phyloP scores from a whole-genome alignment of 768 basidiomycete species.

The Pulveroboletus sp. region DNA sequence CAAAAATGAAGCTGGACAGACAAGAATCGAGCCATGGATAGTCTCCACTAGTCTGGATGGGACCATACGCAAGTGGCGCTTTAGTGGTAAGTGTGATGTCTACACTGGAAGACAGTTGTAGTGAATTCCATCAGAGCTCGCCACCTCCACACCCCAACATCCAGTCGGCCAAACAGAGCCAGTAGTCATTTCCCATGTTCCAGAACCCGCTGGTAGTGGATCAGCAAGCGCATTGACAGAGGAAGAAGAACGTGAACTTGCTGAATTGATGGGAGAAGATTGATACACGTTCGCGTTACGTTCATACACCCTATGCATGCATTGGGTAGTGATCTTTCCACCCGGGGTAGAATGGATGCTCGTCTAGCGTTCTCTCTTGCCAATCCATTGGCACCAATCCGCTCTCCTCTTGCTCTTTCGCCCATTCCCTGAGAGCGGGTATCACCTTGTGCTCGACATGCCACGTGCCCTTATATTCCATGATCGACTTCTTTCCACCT shows the following conservation, averaged over 20 bases:
- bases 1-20: constrained; percentile 40
- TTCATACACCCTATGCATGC: constrained; percentile 9
- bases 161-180: constrained; percentile 15
- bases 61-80: constrained; percentile 82
- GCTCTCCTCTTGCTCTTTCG: constrained; percentile 44
- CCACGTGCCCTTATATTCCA: constrained; percentile 43
- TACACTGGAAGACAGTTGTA: neutral
- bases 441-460: constrained; percentile 43
- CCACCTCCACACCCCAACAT: constrained; percentile 22
- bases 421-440: constrained; percentile 45
- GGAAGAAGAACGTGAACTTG: constrained; percentile 88
- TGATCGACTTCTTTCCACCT: constrained; percentile 37
- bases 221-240: constrained; percentile 56
- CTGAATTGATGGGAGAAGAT: constrained; percentile 59
- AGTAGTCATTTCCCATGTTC: constrained; percentile 25
- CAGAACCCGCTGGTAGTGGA: constrained; percentile 25
- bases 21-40: constrained; percentile 72
- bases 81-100: constrained; percentile 46
- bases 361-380: constrained; percentile 47
- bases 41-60: constrained; percentile 82
- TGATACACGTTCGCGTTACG: constrained; percentile 3
- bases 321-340: constrained; percentile 33
- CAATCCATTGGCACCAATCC: constrained; percentile 45
- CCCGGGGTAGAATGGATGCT: constrained; percentile 50
- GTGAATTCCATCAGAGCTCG: constrained; percentile 21